Evolutionary conservation across 805 yeast genomes (phyloP).

Genomic region (Teunomyces gatunensis): DNA sequence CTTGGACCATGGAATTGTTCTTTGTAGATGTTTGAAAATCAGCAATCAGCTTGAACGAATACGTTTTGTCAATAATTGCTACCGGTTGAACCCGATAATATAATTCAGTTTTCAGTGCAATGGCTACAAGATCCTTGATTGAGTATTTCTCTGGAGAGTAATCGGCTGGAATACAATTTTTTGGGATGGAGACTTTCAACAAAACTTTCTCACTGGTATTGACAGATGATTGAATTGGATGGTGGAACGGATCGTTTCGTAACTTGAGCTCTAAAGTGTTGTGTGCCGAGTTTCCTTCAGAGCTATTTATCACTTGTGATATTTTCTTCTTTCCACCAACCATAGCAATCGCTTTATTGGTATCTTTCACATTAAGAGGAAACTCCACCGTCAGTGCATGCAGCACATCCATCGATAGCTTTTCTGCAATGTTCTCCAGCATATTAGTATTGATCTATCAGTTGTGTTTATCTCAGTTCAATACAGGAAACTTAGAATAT

Average conservation of each 20-base stretch:
- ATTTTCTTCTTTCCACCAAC: conserved; percentile 60
- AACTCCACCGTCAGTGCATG: conserved; percentile 73
- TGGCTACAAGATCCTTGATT: conserved; percentile 30
- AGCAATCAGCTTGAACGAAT: conserved; percentile 78
- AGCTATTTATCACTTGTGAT: conserved; percentile 38
- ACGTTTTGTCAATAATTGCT: conserved; percentile 65
- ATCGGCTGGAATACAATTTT: conserved; percentile 42
- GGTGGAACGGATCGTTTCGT: conserved; percentile 47
- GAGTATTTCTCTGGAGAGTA: conserved; percentile 35
- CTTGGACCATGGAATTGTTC: conserved; percentile 41
- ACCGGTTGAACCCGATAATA: conserved; percentile 53
- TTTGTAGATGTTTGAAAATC: conserved; percentile 78
- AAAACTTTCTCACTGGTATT: conserved; percentile 56
- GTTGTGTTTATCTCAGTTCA: neutral
- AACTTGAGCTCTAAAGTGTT: conserved; percentile 41
- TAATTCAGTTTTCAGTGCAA: conserved; percentile 12
- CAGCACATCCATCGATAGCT: conserved; percentile 68
- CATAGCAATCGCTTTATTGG: conserved; percentile 61
- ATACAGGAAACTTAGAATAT: neutral
- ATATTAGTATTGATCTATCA: neutral
- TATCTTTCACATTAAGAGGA: conserved; percentile 67
- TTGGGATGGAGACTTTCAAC: conserved; percentile 60
- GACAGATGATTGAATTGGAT: conserved; percentile 59
- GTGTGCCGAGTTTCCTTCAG: conserved; percentile 28
- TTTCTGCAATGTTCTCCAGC: conserved; percentile 38